Percentiles rank a stretch among this genome's conserved stretches.
Evolutionary conservation across 2,329 filamentous ascomycete genomes (phyloP).

Genomic region (Colletotrichum lentis): DNA sequence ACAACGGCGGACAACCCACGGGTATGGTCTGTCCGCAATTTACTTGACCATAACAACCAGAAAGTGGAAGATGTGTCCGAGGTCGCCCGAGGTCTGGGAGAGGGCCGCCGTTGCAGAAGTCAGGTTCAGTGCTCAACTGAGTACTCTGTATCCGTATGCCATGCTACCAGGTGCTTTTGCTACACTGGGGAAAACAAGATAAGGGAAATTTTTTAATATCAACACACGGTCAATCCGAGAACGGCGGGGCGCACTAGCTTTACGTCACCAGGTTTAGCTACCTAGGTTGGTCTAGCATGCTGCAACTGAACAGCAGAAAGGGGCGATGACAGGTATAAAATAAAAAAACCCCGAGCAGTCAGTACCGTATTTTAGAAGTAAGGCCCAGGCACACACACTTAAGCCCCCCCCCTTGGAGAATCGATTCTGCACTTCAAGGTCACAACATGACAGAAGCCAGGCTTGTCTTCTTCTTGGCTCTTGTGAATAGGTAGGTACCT

Average conservation of each 20-base stretch:
- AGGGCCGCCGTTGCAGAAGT: not conserved
- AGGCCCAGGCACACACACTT: not conserved
- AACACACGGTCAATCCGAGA: slow-evolving; percentile 26
- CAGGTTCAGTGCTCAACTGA: too few relatives aligned
- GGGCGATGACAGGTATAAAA: not conserved
- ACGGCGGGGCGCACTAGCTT: slow-evolving; percentile 20
- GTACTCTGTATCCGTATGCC: too few relatives aligned
- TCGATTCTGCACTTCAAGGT: not conserved
- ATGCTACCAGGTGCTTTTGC: too few relatives aligned
- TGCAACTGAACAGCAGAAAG: not conserved
- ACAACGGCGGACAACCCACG: not conserved
- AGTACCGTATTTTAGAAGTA: too few relatives aligned
- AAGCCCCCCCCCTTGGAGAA: not conserved
- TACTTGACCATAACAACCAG: not conserved
- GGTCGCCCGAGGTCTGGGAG: too few relatives aligned
- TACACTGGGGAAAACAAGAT: not conserved
- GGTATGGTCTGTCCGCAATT: not conserved
- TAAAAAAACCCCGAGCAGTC: not conserved
- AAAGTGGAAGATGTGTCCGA: not conserved
- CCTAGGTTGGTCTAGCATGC: not conserved
- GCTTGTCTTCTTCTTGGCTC: too few relatives aligned
- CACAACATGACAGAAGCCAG: too few relatives aligned
- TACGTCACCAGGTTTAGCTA: slow-evolving; percentile 32
- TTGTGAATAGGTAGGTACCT: too few relatives aligned
- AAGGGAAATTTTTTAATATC: not conserved